Base-by-base conservation (phyloP, 208 protist species). In the Leishmania braziliensis region DNA sequence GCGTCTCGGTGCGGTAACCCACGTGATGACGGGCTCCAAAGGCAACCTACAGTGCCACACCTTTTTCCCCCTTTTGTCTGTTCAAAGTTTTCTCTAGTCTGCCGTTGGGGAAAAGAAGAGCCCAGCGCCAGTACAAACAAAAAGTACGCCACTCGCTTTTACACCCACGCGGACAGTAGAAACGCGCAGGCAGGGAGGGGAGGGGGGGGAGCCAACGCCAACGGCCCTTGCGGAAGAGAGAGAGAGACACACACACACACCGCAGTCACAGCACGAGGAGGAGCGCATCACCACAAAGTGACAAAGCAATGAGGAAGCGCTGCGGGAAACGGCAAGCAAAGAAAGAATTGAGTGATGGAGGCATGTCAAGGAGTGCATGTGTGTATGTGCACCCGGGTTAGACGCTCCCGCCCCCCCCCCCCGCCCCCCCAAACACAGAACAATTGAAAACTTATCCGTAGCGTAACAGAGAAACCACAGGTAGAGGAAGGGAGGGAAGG, bases 301-400 rank as follows among this genome's bases (percentile, higher is more conserved):
- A 65, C 29, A 70, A 62, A 26, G 56, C 9, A 70, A 43, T 23
- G 20, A 72, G 6, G 6, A 72, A 23, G 65, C 16, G 65, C 16
- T 26, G 36, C 29, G 29, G 33, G 29, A 5, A 70, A 70, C 18
- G 20, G 26, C 65, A 65, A 26, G 16, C 5, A 65, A n/a, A 29
- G 9, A 18, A 60, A 58, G 18, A 43, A 58, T 23, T 26, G 43
- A 36, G 26, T 43, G 43, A 29, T 50, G 43, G 16, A 23, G 43
- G 71, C 29, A n/a, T 29, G 71, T 23, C 50, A 75, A 36, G 23
- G 39, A n/a, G 54, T 77, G 50, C 66, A 14, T 77, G 29, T 62
- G 74, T 77, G 48, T 33, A 29, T 62, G 43, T 16, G 43, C 23
- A 72, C 43, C 43, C 8, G 66, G 36, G 1, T 72, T 48, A 29